Evolutionary conservation across 306 rosid genomes (phyloP).

Genomic region (Oemleria cerasiformis): DNA sequence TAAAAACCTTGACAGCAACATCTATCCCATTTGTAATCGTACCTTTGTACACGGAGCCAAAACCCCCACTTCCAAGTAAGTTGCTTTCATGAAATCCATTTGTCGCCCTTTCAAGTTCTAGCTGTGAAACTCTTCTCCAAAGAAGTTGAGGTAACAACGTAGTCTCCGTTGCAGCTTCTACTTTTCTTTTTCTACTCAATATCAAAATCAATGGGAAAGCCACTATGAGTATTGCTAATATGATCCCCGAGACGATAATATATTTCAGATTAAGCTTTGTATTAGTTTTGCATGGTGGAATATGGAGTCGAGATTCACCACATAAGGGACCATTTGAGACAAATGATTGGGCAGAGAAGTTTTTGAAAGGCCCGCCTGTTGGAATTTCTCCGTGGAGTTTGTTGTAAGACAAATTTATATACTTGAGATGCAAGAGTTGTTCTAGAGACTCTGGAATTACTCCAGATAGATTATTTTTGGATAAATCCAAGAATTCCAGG

Average conservation of each 20-base stretch:
- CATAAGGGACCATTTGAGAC: constrained; percentile 23
- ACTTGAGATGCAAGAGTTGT: neutral
- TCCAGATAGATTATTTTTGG: neutral
- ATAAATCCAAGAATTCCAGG: constrained; percentile 10
- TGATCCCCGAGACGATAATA: constrained; percentile 7
- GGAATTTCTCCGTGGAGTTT: constrained; percentile 28
- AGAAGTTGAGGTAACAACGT: neutral
- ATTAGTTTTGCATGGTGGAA: constrained; percentile 16
- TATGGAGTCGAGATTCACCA: constrained; percentile 9
- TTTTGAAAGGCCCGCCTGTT: constrained; percentile 20
- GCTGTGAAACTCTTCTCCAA: constrained; percentile 30
- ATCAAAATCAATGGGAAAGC: neutral
- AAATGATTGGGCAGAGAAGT: constrained; percentile 27
- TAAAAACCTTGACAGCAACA: constrained; percentile 29
- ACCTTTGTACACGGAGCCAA: constrained; percentile 23
- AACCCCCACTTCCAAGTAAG: constrained; percentile 23
- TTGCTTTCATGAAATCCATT: constrained; percentile 10
- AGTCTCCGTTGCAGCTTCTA: neutral
- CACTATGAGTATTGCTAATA: neutral
- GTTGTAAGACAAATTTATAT: constrained; percentile 5
- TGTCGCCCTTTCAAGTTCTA: constrained; percentile 26
- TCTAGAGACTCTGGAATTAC: neutral
- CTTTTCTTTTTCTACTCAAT: neutral
- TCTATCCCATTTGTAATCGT: constrained; percentile 16
- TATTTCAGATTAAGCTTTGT: neutral